Evolutionary conservation across 306 rosid species (phyloP), one percentile per base, ranked within the genome.

Genomic region (Geum urbanum): DNA sequence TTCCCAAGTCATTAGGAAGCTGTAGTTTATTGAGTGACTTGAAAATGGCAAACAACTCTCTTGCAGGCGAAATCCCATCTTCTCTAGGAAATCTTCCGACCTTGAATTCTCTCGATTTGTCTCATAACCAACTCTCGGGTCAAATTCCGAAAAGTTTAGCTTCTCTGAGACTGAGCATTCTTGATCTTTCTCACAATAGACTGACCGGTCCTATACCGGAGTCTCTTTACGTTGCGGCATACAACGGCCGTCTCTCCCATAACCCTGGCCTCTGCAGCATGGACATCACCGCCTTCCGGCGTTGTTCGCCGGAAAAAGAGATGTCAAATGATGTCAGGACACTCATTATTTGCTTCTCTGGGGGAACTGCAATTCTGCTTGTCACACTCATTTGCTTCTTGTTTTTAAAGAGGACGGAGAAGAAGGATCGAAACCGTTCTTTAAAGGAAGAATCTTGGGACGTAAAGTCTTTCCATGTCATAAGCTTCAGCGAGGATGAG

Each of bases 391-490:
- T 74, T 3, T 68, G 78, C 45, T 84, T 76, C 80, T 10, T 71
- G 66, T 70, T 47, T 54, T 62, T 75, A 20, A 86, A 66, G 78
- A 84, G 73, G 76, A 77, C 37, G 3, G 37, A 67, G 20, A 84
- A 79, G 12, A 81, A 82, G 24, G 76, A 70, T 59, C 61, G 73
- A 41, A 60, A 75, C 52, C 86, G 87, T 53, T 89, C 99, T 0
- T 59, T 91, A 15, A 91, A 83, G 78, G 88, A 89, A 45, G 92
- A 91, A 79, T 84, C 92, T 0, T 95, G 99, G 99, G 91, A 91
- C 59, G 68, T 95, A 19, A 95, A 91, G 69, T 87, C 97, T 1
- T 95, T 85, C 89, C 99, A 91, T 63, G 88, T 91, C 61, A 45
- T 89, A 14, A 89, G 81, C 37, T 95, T 95, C 78, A 81, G 87